Evolutionary conservation across 2,329 filamentous ascomycete genomes (phyloP).

Genomic region (Alternaria ventricosa): DNA sequence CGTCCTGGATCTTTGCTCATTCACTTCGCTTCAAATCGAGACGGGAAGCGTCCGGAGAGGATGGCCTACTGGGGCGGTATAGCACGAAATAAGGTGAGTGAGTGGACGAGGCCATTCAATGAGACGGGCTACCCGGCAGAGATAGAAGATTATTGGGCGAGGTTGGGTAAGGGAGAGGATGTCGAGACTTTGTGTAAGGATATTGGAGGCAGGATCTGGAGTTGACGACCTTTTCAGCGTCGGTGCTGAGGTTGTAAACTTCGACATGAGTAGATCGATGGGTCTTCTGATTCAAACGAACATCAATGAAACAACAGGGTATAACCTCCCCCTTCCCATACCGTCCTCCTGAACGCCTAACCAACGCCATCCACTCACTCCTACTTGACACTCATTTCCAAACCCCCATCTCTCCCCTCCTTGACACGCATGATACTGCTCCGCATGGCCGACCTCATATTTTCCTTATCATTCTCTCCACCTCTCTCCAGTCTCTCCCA

Average conservation of each 20-base stretch:
- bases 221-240: background rate
- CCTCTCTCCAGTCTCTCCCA: background rate
- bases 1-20: conserved; percentile 3
- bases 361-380: background rate
- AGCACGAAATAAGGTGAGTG: background rate
- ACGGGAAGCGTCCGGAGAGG: conserved; percentile 8
- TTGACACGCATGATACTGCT: conserved; percentile 13
- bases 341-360: background rate
- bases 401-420: conserved; percentile 20
- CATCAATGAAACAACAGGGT: background rate
- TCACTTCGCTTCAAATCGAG: conserved; percentile 7
- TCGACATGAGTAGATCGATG: background rate
- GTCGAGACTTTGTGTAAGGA: background rate
- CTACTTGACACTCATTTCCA: conserved; percentile 15
- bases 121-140: background rate
- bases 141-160: conserved; percentile 1
- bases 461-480: background rate
- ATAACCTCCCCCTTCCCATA: background rate
- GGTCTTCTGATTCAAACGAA: background rate
- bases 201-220: background rate
- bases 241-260: background rate
- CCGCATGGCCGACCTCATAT: background rate
- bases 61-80: conserved; percentile 6
- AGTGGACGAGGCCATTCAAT: background rate
- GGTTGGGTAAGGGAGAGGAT: background rate